phyloP scores from a whole-genome alignment of 352 stramenopile species.

The Pythium utonaiense region DNA sequence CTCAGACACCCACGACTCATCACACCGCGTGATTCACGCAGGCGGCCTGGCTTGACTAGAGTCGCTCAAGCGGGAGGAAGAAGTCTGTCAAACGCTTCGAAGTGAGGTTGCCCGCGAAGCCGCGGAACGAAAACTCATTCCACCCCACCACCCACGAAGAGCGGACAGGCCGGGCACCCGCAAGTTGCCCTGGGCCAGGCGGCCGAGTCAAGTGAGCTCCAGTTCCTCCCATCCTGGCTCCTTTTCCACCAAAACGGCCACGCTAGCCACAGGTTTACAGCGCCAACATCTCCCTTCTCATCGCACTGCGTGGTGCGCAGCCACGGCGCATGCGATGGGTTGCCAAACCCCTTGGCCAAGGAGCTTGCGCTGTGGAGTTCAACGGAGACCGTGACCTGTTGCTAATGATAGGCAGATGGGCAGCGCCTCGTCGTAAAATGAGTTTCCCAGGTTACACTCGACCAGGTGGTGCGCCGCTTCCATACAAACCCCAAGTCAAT shows the following conservation, averaged over 20 bases:
- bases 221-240: background rate
- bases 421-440: background rate
- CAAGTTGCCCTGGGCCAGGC: background rate
- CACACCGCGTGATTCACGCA: no score
- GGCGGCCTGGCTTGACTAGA: no score
- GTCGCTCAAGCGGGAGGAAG: no score
- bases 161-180: background rate
- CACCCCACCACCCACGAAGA: background rate
- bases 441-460: background rate
- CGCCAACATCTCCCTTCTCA: no score
- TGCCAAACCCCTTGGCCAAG: background rate
- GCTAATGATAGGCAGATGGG: background rate
- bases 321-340: no score
- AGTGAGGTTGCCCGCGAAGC: no score
- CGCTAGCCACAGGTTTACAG: no score
- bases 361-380: no score
- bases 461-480: background rate
- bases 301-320: no score
- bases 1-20: no score
- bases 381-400: background rate
- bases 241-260: background rate
- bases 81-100: no score
- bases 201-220: background rate
- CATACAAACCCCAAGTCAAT: background rate
- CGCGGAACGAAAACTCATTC: slow-evolving; percentile 1